A percentile compares a stretch with the other conserved stretches of the same genome.
Conservation (phyloP, 2,329 filamentous ascomycete genomes). For the Exophiala sideris region DNA sequence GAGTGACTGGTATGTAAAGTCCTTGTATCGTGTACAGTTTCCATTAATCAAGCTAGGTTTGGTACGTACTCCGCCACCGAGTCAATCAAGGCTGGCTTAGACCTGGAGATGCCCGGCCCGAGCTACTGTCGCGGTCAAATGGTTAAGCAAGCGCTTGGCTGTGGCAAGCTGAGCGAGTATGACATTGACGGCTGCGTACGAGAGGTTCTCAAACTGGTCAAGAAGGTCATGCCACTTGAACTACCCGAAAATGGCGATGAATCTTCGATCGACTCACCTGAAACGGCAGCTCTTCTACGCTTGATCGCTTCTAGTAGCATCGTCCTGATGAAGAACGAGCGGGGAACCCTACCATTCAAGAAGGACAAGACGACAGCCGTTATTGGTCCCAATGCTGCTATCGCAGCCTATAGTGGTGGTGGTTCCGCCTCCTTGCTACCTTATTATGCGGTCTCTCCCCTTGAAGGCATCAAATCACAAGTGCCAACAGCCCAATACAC, state of each 20-base stretch:
- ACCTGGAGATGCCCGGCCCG: constrained; percentile 49
- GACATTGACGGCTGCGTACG: constrained; percentile 57
- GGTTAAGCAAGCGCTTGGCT: constrained; percentile 46
- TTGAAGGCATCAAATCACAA: constrained; percentile 41
- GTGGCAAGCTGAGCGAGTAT: constrained; percentile 55
- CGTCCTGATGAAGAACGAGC: constrained; percentile 71
- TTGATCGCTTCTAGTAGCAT: constrained; percentile 66
- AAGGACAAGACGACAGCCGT: constrained; percentile 48
- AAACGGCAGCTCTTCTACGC: constrained; percentile 64
- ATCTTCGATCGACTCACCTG: constrained; percentile 54
- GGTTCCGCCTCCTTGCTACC: constrained; percentile 57
- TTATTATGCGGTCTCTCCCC: constrained; percentile 45
- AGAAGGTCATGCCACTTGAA: constrained; percentile 52
- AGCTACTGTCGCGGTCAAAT: constrained; percentile 40
- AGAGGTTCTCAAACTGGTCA: constrained; percentile 58
- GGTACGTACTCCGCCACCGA: constrained; percentile 45
- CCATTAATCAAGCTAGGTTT: constrained; percentile 33
- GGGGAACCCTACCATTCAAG: constrained; percentile 56
- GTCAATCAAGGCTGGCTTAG: constrained; percentile 44
- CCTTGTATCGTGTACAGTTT: too few relatives aligned
- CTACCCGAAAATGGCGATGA: constrained; percentile 57
- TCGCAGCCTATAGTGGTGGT: constrained; percentile 55
- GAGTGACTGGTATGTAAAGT: constrained; percentile 42
- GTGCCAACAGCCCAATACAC: constrained; percentile 47
- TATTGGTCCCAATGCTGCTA: constrained; percentile 54